Conservation (phyloP, 2,329 filamentous ascomycete genomes). For the Sphaerulina vaccinii region DNA sequence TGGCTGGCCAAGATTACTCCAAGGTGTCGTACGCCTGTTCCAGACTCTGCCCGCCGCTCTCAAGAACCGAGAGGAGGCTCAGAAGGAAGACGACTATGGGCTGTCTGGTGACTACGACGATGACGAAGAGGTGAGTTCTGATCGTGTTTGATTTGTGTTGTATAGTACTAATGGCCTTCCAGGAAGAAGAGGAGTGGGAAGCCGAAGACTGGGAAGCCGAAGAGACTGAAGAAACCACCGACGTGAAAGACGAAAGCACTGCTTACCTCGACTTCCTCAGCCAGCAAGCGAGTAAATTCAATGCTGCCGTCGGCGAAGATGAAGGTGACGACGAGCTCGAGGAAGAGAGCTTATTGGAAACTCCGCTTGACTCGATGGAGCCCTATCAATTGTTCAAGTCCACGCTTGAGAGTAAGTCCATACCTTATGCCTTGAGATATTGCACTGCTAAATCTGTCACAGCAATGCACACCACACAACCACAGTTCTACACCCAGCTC, state of each 20-base stretch:
- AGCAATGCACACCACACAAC: slow-evolving; percentile 81
- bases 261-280: slow-evolving; percentile 96
- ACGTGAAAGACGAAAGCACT: slow-evolving; percentile 84
- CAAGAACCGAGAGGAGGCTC: slow-evolving; percentile 88
- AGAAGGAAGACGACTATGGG: slow-evolving; percentile 77
- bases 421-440: neutral
- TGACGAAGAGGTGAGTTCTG: slow-evolving; percentile 59
- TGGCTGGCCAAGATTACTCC: slow-evolving; percentile 89
- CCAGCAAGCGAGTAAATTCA: slow-evolving; percentile 60
- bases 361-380: slow-evolving; percentile 91
- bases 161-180: slow-evolving; percentile 11
- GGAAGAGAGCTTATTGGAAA: slow-evolving; percentile 88
- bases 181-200: slow-evolving; percentile 76
- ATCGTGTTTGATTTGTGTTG: neutral
- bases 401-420: slow-evolving; percentile 51
- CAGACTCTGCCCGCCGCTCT: slow-evolving; percentile 83
- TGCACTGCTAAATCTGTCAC: neutral
- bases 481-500: slow-evolving; percentile 79
- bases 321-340: slow-evolving; percentile 85
- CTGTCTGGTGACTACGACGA: slow-evolving; percentile 73
- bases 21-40: slow-evolving; percentile 87
- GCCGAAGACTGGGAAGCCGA: slow-evolving; percentile 68
- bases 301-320: slow-evolving; percentile 58
- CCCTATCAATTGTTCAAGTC: slow-evolving; percentile 87
- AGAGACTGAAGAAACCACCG: slow-evolving; percentile 61